These are phyloP conservation scores for Spergularia azorica DNA, from an alignment of 179 eudicot genomes.

Conservation along the genomic window DNA sequence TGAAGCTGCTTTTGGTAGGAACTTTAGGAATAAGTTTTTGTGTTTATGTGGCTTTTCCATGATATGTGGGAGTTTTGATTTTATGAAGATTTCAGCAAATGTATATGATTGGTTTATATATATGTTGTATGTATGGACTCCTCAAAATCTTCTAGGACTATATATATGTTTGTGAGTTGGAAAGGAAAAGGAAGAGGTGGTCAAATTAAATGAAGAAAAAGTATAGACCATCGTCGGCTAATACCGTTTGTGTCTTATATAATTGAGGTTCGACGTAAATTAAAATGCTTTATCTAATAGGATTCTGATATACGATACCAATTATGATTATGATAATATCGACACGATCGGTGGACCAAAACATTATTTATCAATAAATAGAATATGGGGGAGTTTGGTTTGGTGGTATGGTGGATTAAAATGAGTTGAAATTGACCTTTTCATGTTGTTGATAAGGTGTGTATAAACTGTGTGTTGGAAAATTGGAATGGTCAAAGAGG, in stretches of 20 bases:
- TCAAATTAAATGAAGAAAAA: too few species aligned
- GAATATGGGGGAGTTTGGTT: neutral
- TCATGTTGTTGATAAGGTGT: constrained; percentile 8
- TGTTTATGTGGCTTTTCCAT: constrained; percentile 33
- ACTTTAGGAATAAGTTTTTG: constrained; percentile 50
- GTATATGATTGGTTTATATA: neutral
- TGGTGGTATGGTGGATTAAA: constrained; percentile 18
- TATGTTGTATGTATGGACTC: neutral
- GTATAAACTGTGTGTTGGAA: neutral
- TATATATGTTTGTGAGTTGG: too few species aligned
- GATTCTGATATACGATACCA: too few species aligned
- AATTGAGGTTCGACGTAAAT: too few species aligned
- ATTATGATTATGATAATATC: too few species aligned
- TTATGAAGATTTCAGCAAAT: constrained; percentile 2
- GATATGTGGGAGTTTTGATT: neutral
- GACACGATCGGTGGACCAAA: too few species aligned
- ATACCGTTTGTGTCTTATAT: too few species aligned
- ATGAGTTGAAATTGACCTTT: constrained; percentile 24
- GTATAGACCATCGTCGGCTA: too few species aligned
- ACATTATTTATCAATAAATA: too few species aligned
- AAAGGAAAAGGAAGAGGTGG: too few species aligned
- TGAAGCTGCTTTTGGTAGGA: constrained; percentile 57
- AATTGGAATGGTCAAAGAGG: constrained; percentile 25
- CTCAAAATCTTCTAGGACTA: too few species aligned
- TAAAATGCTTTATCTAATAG: too few species aligned